A percentile compares a stretch with the other conserved stretches of the same genome.
Conservation (phyloP, 805 yeast species). For the Candida gorgasii region DNA sequence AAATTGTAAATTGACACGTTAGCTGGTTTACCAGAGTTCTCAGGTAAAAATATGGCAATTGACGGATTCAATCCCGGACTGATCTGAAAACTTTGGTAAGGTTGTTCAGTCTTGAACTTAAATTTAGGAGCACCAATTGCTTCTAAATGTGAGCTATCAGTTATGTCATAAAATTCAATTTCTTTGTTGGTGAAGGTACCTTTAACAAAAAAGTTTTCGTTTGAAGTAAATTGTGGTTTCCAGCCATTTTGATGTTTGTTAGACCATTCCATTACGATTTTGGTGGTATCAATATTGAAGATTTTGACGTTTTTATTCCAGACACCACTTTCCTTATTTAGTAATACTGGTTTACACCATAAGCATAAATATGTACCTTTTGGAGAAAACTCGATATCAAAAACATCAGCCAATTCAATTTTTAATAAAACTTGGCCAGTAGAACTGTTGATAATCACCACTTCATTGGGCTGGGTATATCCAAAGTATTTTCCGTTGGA, state of each 20-base stretch:
- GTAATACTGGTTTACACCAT: conserved; percentile 83
- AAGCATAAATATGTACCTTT: conserved; percentile 77
- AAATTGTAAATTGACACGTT: conserved; percentile 79
- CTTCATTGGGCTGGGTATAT: conserved; percentile 65
- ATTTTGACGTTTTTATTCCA: conserved; percentile 79
- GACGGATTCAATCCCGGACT: conserved; percentile 91
- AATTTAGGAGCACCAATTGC: conserved; percentile 54
- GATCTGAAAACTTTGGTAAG: conserved; percentile 58
- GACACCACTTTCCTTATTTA: conserved; percentile 66
- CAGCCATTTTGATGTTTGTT: conserved; percentile 87
- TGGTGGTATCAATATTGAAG: conserved; percentile 55
- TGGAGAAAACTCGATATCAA: conserved; percentile 88
- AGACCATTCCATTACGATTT: conserved; percentile 60
- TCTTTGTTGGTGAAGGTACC: conserved; percentile 52
- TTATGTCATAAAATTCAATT: conserved; percentile 65
- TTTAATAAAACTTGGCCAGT: conserved; percentile 42
- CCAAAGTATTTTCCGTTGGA: conserved; percentile 70
- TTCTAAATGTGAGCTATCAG: conserved; percentile 25
- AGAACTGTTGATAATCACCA: conserved; percentile 52
- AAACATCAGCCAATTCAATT: conserved; percentile 63
- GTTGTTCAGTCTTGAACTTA: conserved; percentile 52
- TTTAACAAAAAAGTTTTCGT: conserved; percentile 71
- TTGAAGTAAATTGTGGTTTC: conserved; percentile 87
- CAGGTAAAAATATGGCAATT: conserved; percentile 88
- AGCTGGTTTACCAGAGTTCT: conserved; percentile 85